These are phyloP conservation scores for Lasiodiplodia sp. DNA, from an alignment of 2,329 filamentous ascomycete species.

Conservation along the genomic window DNA sequence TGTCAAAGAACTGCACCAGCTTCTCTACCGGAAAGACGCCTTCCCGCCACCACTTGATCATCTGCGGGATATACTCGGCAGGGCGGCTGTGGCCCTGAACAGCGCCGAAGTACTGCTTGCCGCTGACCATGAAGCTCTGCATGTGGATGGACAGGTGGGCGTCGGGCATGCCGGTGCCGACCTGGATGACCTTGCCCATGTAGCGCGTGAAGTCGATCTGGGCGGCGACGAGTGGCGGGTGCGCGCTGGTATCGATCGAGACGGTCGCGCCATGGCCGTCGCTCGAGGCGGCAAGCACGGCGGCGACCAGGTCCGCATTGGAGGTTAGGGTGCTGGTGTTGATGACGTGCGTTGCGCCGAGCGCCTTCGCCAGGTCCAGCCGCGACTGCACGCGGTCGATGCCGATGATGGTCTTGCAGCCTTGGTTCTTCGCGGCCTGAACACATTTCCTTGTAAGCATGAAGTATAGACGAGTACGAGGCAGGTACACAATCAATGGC, in stretches of 20 bases:
- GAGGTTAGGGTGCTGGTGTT: slow-evolving; percentile 37
- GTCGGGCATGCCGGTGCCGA: slow-evolving; percentile 54
- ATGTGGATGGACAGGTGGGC: slow-evolving; percentile 51
- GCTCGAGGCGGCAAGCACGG: slow-evolving; percentile 42
- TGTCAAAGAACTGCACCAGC: slow-evolving; percentile 25
- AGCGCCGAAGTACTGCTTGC: slow-evolving; percentile 58
- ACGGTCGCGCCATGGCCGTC: slow-evolving; percentile 49
- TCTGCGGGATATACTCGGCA: slow-evolving; percentile 26
- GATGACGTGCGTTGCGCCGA: slow-evolving; percentile 51
- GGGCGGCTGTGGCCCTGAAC: slow-evolving; percentile 54
- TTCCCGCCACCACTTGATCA: slow-evolving; percentile 24
- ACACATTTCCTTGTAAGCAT: neutral
- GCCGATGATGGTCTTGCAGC: slow-evolving; percentile 46
- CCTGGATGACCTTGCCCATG: slow-evolving; percentile 57
- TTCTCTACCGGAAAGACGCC: slow-evolving; percentile 27
- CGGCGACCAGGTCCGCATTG: slow-evolving; percentile 34
- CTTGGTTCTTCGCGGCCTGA: slow-evolving; percentile 53
- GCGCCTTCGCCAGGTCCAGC: slow-evolving; percentile 45
- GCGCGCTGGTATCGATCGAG: slow-evolving; percentile 59
- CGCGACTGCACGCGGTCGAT: slow-evolving; percentile 46
- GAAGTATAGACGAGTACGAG: neutral
- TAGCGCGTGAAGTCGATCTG: slow-evolving; percentile 53
- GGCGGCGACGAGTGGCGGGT: slow-evolving; percentile 50
- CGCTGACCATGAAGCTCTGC: slow-evolving; percentile 57
- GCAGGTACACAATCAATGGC: neutral